Evolutionary conservation across 139 green algal species (phyloP).

Genomic region (Chlamydomonas applanata): DNA sequence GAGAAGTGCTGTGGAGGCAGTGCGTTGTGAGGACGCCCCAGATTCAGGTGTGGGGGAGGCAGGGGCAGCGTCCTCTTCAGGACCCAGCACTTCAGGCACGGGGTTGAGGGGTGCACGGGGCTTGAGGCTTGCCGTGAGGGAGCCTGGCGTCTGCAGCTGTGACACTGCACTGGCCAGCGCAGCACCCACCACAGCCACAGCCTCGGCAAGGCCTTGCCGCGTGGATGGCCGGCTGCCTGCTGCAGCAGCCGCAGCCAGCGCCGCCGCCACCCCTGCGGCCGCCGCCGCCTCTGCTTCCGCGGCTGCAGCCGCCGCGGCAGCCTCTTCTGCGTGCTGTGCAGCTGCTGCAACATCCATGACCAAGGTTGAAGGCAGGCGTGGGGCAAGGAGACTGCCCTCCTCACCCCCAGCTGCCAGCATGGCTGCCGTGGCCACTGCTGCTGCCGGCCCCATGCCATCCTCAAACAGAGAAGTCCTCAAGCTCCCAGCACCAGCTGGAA

Average conservation of each 20-base stretch:
- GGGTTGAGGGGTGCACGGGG: not conserved
- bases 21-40: too few relatives aligned
- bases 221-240: constrained; percentile 6
- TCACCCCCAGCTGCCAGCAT: too few relatives aligned
- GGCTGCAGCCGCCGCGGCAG: not conserved
- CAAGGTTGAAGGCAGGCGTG: too few relatives aligned
- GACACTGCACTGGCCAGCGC: constrained; percentile 5
- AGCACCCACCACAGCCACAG: not conserved
- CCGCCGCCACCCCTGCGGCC: not conserved
- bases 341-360: too few relatives aligned
- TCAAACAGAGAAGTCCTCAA: too few relatives aligned
- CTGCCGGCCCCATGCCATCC: too few relatives aligned
- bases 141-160: not conserved
- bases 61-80: not conserved
- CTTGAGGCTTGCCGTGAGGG: not conserved
- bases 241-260: too few relatives aligned
- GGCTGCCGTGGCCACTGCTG: too few relatives aligned
- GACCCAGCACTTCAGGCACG: not conserved
- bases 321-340: not conserved
- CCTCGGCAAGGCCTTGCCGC: constrained; percentile 15
- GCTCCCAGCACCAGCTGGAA: too few relatives aligned
- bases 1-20: too few relatives aligned
- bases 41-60: too few relatives aligned
- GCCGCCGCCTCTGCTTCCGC: not conserved
- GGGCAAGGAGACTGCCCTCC: too few relatives aligned